Evolutionary conservation across 257 asterid species (phyloP).

Genomic region (Verbascum thapsus): DNA sequence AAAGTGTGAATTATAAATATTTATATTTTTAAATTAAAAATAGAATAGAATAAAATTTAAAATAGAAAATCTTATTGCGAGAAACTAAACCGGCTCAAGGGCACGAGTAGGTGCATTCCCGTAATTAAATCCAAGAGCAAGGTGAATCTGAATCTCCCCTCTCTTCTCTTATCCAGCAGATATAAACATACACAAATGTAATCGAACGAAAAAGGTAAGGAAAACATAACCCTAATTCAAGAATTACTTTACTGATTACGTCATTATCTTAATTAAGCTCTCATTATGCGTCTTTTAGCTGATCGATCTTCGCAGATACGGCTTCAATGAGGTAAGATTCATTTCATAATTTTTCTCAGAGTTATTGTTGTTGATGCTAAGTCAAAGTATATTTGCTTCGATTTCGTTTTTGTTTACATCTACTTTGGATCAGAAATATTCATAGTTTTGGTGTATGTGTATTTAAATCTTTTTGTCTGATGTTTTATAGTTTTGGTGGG

Average conservation of each 20-base stretch:
- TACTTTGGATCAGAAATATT: conserved; percentile 14
- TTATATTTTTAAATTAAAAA: too few relatives aligned
- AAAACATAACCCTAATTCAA: too few relatives aligned
- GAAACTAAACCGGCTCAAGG: neutral
- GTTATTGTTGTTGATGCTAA: neutral
- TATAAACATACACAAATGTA: neutral
- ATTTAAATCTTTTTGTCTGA: too few relatives aligned
- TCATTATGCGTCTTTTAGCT: conserved; percentile 18
- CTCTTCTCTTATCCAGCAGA: neutral
- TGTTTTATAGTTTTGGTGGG: too few relatives aligned
- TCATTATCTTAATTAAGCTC: conserved; percentile 16
- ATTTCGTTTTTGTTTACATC: neutral
- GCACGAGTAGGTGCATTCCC: neutral
- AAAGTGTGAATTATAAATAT: too few relatives aligned
- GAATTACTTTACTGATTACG: conserved; percentile 23
- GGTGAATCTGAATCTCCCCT: conserved; percentile 28
- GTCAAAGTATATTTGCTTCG: conserved; percentile 11
- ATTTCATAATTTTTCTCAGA: neutral
- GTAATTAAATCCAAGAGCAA: conserved; percentile 27
- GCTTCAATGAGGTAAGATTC: conserved; percentile 21
- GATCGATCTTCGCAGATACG: conserved; percentile 22
- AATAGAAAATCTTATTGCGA: too few relatives aligned
- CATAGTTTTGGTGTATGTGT: too few relatives aligned
- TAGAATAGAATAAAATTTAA: neutral
- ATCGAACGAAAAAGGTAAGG: neutral